These are phyloP conservation scores for Iberis pinnata DNA, from an alignment of 345 rosid species.

Conservation along the genomic window DNA sequence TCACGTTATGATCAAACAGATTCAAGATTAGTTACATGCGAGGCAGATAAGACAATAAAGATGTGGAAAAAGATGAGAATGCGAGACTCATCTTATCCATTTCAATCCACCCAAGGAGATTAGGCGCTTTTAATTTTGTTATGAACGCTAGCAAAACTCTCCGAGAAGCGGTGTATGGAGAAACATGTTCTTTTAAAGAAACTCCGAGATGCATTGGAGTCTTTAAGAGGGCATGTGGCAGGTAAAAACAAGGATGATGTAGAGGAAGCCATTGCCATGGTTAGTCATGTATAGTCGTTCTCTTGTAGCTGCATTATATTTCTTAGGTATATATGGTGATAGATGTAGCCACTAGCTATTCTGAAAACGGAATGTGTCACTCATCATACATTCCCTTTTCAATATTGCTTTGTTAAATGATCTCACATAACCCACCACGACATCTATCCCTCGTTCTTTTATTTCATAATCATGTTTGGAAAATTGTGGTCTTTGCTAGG, in stretches of 20 bases:
- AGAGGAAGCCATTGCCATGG: conserved; percentile 91
- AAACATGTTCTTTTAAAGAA: conserved; percentile 97
- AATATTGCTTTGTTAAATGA: background rate
- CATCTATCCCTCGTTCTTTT: background rate
- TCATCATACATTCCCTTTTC: no score
- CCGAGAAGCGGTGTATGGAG: conserved; percentile 91
- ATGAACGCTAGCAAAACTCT: conserved; percentile 89
- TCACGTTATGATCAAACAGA: conserved; percentile 65
- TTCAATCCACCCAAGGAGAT: conserved; percentile 82
- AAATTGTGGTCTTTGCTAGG: conserved; percentile 48
- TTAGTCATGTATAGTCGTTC: conserved; percentile 31
- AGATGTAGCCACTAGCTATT: no score
- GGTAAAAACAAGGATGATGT: conserved; percentile 96
- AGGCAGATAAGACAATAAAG: conserved; percentile 85
- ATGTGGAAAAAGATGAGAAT: conserved; percentile 92
- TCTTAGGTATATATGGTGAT: no score
- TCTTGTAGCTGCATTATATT: background rate
- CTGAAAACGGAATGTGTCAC: no score
- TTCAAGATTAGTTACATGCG: conserved; percentile 62
- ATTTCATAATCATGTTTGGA: conserved; percentile 1
- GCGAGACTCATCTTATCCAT: conserved; percentile 91
- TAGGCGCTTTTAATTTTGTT: conserved; percentile 66
- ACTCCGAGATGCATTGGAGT: conserved; percentile 89
- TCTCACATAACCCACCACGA: background rate
- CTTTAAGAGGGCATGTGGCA: conserved; percentile 78